Evolutionary conservation across 768 basidiomycete genomes (phyloP).

Genomic region (Gloeopeniophorella convolvens): DNA sequence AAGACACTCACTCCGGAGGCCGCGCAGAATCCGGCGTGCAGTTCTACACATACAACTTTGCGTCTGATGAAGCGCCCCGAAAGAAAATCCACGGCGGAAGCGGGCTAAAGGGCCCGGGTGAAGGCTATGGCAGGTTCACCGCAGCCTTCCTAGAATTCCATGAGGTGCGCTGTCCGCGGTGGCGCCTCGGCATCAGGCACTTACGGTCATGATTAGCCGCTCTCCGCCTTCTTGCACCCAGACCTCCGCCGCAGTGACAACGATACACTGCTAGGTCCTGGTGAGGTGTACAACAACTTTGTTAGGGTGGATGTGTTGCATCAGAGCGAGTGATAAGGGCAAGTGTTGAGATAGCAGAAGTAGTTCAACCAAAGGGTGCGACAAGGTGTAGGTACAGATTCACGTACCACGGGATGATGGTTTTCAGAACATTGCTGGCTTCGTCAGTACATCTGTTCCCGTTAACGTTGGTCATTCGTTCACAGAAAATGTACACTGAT

Average conservation of each 20-base stretch:
- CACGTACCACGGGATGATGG: no score
- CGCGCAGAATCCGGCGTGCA: conserved; percentile 67
- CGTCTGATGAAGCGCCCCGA: conserved; percentile 44
- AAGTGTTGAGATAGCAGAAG: no score
- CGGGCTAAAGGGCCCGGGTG: conserved; percentile 48
- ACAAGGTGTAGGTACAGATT: no score
- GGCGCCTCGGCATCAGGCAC: neutral
- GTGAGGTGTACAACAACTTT: conserved; percentile 70
- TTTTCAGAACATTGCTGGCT: no score
- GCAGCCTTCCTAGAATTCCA: conserved; percentile 32
- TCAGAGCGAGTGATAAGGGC: neutral
- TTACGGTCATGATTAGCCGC: conserved; percentile 30
- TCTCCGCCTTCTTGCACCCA: conserved; percentile 60
- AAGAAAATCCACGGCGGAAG: conserved; percentile 74
- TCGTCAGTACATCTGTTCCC: no score
- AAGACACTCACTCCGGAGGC: neutral
- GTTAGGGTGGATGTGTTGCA: conserved; percentile 49
- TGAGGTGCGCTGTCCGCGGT: conserved; percentile 14
- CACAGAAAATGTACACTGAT: no score
- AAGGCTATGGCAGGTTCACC: conserved; percentile 28
- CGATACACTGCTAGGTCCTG: conserved; percentile 61
- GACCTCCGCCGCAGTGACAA: conserved; percentile 43
- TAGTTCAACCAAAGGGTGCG: no score
- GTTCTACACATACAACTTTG: conserved; percentile 61
- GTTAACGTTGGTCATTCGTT: no score